These are phyloP conservation scores for Paracamarosporium sp. DNA, from an alignment of 2,329 filamentous ascomycete species.

Conservation along the genomic window DNA sequence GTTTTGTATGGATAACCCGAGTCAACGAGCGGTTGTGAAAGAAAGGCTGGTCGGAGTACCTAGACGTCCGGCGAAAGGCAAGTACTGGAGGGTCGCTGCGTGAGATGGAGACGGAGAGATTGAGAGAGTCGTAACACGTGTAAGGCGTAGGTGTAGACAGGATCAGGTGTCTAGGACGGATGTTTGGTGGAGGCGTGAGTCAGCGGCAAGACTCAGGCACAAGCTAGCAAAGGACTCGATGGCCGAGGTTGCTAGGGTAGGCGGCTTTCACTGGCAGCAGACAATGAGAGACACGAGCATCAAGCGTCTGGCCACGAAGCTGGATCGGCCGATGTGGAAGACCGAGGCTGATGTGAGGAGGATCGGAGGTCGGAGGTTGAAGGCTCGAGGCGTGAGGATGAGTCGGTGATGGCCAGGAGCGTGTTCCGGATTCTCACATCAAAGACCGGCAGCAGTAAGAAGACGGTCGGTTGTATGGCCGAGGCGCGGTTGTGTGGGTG, in stretches of 20 bases:
- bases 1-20: constrained; percentile 47
- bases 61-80: constrained; percentile 34
- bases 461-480: constrained; percentile 42
- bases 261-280: constrained; percentile 32
- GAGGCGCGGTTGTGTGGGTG: constrained; percentile 10
- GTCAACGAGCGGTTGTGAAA: constrained; percentile 47
- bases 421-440: constrained; percentile 43
- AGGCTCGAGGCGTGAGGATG: constrained; percentile 25
- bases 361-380: constrained; percentile 22
- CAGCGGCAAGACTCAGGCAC: constrained; percentile 42
- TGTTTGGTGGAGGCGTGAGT: constrained; percentile 41
- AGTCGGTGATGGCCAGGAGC: constrained; percentile 36
- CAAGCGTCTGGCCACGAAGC: constrained; percentile 33
- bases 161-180: constrained; percentile 32
- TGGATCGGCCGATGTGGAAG: constrained; percentile 16
- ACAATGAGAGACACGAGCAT: constrained; percentile 27
- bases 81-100: constrained; percentile 45
- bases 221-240: constrained; percentile 33
- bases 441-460: constrained; percentile 25
- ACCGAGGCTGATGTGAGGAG: constrained; percentile 23
- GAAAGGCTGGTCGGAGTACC: constrained; percentile 29
- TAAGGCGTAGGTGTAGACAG: constrained; percentile 38
- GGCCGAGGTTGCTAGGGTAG: constrained; percentile 32
- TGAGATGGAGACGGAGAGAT: constrained; percentile 38
- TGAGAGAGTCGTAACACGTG: constrained; percentile 49